phyloP scores from a whole-genome alignment of 2,329 filamentous ascomycete species.

The Colletotrichum paranaense region DNA sequence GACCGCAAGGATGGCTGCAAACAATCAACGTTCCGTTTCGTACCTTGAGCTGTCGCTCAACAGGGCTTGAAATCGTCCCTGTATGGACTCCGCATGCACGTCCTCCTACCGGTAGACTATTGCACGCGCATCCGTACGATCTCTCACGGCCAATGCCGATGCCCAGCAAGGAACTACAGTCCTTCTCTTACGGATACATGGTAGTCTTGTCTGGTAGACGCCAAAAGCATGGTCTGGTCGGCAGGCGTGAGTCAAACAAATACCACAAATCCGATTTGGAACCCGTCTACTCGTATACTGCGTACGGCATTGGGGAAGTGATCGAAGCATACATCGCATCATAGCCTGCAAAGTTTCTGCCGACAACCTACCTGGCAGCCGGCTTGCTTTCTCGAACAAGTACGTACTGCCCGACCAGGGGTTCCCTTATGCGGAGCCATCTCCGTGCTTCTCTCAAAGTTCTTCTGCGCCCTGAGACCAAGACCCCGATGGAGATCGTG shows the following conservation, averaged over 20 bases:
- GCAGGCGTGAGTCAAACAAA: not conserved
- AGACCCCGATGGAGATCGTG: slow-evolving; percentile 27
- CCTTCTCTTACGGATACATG: not conserved
- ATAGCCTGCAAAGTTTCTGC: not conserved
- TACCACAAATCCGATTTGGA: not conserved
- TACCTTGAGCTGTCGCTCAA: slow-evolving; percentile 23
- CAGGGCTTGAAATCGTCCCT: not conserved
- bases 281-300: not conserved
- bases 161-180: not conserved
- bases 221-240: slow-evolving; percentile 1
- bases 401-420: slow-evolving; percentile 12
- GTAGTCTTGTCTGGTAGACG: not conserved
- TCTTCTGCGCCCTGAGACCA: slow-evolving; percentile 15
- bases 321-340: slow-evolving; percentile 4
- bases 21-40: slow-evolving; percentile 37
- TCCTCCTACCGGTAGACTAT: not conserved
- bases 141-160: not conserved
- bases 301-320: not conserved
- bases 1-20: slow-evolving; percentile 30
- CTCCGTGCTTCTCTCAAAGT: slow-evolving; percentile 21
- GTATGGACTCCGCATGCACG: too few relatives aligned
- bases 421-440: slow-evolving; percentile 16
- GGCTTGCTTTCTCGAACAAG: not conserved
- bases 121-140: not conserved
- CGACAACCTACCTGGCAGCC: not conserved